Evolutionary conservation across 192 early-diverging fungal genomes (phyloP), one percentile per base, ranked within the genome.

Genomic region (Entomortierella parvispora): DNA sequence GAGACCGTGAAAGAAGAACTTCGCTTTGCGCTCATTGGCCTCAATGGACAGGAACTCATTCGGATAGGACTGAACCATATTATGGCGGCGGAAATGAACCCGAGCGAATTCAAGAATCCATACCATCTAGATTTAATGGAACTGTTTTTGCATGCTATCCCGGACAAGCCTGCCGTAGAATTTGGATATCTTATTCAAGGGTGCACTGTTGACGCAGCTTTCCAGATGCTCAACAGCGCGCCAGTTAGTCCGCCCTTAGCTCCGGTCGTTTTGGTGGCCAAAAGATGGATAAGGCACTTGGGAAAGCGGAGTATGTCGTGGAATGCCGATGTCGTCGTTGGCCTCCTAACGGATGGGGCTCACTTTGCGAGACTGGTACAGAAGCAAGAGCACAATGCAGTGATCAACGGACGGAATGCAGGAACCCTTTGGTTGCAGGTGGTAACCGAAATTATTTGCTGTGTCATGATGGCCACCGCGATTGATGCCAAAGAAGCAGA

Each of bases 1-100:
- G 74, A 77, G 42, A 44, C 74, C 20, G 74, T 77, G 22, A 77
- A 77, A 26, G 74, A 77, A 17, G 74, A 77, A 32, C 65, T 77
- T 17, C 65, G 74, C 14, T 45, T 64, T 8, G 74, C 66, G 2
- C 55, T 77, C 22, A 20, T 44, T 0, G 63, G 63, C 4, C 31
- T 68, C n/a, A 48, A 65, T 17, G 66, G 74, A 0, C 65, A 54
- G 28, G 74, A 68, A 22, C 32, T 77, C 51, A 63, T 77, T 37
- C 47, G 63, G 14, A 55, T 58, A 22, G 74, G 74, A 34, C 47
- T 77, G 2, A 57, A 61, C 9, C 74, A 77, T 26, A 77, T 77
- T 49, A 68, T 68, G 61, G 46, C 62, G 8, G 44, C 62, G 2
- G 74, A 77, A 42, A 37, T 77, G 74, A 77, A 77, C 46, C 74